Conservation (phyloP, 306 rosid species). For the Herpetospermum pedunculosum region DNA sequence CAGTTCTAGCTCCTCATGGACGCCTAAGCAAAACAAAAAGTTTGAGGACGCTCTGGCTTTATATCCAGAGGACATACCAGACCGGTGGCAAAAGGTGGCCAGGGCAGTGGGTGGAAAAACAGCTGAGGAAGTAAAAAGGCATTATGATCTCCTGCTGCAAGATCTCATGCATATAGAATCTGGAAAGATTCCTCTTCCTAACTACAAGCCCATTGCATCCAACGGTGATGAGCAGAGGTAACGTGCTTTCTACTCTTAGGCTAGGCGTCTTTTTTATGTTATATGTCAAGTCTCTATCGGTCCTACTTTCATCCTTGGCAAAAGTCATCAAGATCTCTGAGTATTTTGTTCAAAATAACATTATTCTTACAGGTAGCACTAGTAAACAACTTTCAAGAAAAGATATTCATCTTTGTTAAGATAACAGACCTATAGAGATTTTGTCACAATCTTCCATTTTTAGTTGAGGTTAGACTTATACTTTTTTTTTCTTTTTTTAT, state of each 20-base stretch:
- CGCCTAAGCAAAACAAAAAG: slow-evolving; percentile 59
- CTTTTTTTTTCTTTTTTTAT: too few species aligned
- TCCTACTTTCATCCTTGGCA: not conserved
- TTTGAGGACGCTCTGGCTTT: slow-evolving; percentile 88
- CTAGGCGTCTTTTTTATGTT: not conserved
- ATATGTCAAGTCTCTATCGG: not conserved
- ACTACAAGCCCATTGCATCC: slow-evolving; percentile 32
- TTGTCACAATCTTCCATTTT: too few species aligned
- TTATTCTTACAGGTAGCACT: not conserved
- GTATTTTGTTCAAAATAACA: not conserved
- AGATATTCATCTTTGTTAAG: not conserved
- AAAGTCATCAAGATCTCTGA: not conserved
- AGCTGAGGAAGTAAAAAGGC: slow-evolving; percentile 52
- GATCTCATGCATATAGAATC: slow-evolving; percentile 65
- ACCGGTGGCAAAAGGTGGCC: slow-evolving; percentile 85
- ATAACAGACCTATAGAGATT: too few species aligned
- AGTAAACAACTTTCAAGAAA: not conserved
- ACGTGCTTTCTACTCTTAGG: not conserved
- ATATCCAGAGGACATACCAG: slow-evolving; percentile 63
- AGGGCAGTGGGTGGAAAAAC: slow-evolving; percentile 81
- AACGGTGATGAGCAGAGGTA: slow-evolving; percentile 48
- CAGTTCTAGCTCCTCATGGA: slow-evolving; percentile 39
- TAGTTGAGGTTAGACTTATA: too few species aligned
- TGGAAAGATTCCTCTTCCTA: slow-evolving; percentile 62
- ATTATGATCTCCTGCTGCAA: slow-evolving; percentile 66